Percentiles rank a stretch among this genome's conserved stretches.
Evolutionary conservation across 176 grass and related monocot genomes (phyloP).

Genomic region (Oryza punctata): DNA sequence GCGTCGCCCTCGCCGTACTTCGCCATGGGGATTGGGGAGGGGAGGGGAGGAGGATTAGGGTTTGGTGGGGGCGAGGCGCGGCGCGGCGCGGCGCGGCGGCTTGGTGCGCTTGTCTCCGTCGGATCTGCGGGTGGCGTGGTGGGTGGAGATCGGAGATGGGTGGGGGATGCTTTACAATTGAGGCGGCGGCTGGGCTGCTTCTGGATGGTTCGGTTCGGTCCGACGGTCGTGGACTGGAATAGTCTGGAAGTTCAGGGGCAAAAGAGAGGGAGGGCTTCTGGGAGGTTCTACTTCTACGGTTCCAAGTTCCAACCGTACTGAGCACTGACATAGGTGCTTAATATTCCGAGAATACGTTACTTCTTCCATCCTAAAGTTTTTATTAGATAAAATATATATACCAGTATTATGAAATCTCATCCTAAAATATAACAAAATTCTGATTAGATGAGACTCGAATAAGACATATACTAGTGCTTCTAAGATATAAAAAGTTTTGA

Average conservation of each 20-base stretch:
- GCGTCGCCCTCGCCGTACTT: constrained; percentile 92
- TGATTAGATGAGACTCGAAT: too few species aligned
- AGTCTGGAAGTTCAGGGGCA: constrained; percentile 35
- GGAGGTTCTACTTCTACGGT: not conserved
- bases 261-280: not conserved
- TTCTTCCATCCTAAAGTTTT: too few species aligned
- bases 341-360: too few species aligned
- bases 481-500: too few species aligned
- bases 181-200: constrained; percentile 35
- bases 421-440: too few species aligned
- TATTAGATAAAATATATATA: too few species aligned
- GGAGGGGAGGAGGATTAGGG: not conserved
- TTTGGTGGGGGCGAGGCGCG: constrained; percentile 28
- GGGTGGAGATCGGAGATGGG: not conserved
- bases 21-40: constrained; percentile 58
- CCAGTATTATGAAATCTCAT: too few species aligned
- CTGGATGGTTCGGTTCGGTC: constrained; percentile 49
- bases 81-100: not conserved
- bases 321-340: too few species aligned
- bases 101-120: not conserved
- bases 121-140: constrained; percentile 45
- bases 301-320: too few species aligned
- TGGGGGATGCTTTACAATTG: not conserved
- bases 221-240: constrained; percentile 28
- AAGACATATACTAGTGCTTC: too few species aligned